Evolutionary conservation across 1,284 basidiomycete genomes (phyloP), one percentile per base, ranked within the genome.

Genomic region (Ceratobasidium sp.): DNA sequence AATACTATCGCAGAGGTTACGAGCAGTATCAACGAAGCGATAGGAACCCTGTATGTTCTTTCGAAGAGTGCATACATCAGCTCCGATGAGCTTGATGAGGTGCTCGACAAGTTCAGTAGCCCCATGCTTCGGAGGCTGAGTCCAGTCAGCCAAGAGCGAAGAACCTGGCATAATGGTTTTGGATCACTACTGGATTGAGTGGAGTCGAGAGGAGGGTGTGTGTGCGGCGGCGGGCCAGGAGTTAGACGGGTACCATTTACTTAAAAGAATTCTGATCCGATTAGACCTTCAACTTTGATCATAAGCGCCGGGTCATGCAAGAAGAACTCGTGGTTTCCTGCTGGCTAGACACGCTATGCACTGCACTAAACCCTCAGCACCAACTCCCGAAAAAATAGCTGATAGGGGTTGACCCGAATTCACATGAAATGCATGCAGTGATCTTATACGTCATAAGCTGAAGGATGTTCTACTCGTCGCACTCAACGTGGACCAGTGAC

Each of bases 51-150:
- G 74, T n/a, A 49, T 45, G n/a, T 66, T 66, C 20, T 49, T 63
- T 26, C 74, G 60, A 23, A 67, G 63, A 1, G 51, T 17, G 23
- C 61, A 75, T 39, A 67, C 74, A 66, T 75, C 61, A 8, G 49
- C 23, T 31, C 49, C 74, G 11, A 66, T 15, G 17, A 47, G 37
- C 37, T 58, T 47, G 15, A 75, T 75, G 1, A 75, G 49, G 11
- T 66, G 28, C 31, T 56, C 20, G 31, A 75, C 33, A 20, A 45
- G 35, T 20, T 23, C 33, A 2, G 74, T 75, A 15, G 63, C 74
- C 26, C 63, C 31, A 26, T 28, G 15, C 15, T 53, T n/a, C 17
- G 58, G 45, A 1, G 10, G 17, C 11, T 23, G 49, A 20, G 69
- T 51, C 35, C 56, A 37, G 13, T 73, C 69, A 7, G 10, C 28